Evolutionary conservation across 495 filamentous ascomycete genomes (phyloP).

Genomic region (Hypoxylon trugodes): DNA sequence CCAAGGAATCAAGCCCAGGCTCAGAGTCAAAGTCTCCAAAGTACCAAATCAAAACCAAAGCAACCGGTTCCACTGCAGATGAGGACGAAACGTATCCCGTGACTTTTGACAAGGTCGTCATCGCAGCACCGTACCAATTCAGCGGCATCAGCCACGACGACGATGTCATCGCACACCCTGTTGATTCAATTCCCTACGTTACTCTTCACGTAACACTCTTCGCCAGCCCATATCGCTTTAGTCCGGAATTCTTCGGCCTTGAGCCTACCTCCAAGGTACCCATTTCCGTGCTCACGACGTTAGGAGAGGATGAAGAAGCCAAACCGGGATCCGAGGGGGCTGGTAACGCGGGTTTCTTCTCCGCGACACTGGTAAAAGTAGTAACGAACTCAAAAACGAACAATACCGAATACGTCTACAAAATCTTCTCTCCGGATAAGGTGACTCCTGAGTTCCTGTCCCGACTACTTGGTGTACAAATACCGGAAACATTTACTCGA

Average conservation of each 20-base stretch:
- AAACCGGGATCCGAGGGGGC: conserved; percentile 61
- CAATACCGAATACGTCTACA: conserved; percentile 83
- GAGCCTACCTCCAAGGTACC: conserved; percentile 62
- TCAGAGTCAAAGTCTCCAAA: conserved; percentile 37
- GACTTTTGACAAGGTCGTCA: conserved; percentile 78
- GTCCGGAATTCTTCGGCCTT: conserved; percentile 75
- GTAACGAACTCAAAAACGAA: conserved; percentile 63
- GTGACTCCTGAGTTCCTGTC: conserved; percentile 71
- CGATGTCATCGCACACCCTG: conserved; percentile 59
- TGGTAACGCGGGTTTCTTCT: conserved; percentile 82
- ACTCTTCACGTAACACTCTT: conserved; percentile 89
- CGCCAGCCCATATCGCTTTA: conserved; percentile 74
- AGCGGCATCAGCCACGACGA: conserved; percentile 63
- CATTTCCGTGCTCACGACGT: conserved; percentile 81
- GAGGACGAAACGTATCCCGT: conserved; percentile 45
- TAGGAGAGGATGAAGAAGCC: conserved; percentile 64
- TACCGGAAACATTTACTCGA: conserved; percentile 49
- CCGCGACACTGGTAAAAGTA: conserved; percentile 78
- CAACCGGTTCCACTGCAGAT: conserved; percentile 34
- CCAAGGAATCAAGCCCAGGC: conserved; percentile 48
- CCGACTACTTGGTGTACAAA: conserved; percentile 55
- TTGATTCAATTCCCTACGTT: conserved; percentile 81
- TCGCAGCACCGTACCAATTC: conserved; percentile 81
- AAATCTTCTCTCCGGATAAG: conserved; percentile 86
- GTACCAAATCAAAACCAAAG: conserved; percentile 60